Evolutionary conservation across 768 basidiomycete species (phyloP), one percentile per base, ranked within the genome.

Genomic region (Exidia glandulosa): DNA sequence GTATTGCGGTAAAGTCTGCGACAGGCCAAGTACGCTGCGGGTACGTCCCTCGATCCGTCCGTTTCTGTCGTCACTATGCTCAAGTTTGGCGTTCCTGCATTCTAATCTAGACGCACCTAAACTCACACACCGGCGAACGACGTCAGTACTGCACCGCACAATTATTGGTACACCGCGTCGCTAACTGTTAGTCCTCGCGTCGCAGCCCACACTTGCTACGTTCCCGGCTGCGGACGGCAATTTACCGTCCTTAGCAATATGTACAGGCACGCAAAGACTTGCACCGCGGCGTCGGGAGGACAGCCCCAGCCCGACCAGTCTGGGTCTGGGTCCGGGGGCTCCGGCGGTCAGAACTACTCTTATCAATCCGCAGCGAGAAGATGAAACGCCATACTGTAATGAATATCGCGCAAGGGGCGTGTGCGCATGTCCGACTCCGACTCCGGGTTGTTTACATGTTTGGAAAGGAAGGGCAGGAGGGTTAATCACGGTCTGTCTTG

Each of bases 191-290:
- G 5, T 5, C 9, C 16, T 23, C 41, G 1, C 6, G 10, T 36
- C 5, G 2, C 41, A 45, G 41, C 50, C 14, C 25, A 54, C 50
- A 31, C 50, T n/a, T 54, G 50, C 30, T 29, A 27, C 25, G 50
- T 54, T n/a, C 50, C 14, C 14, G 50, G 50, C 5, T 54, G 50
- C 30, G 50, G 50, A 13, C 25, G 50, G 16, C 50, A 54, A 27
- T 54, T 54, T 54, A 54, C 50, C 50, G 50, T 54, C 16, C 50
- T 54, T 12, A 54, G 50, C 50, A 54, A 54, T 25, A 54, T 54
- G 50, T 54, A 54, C 50, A n/a, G 50, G 27, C 50, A 54, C 30
- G 50, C 50, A 13, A 54, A 54, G 50, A 31, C 30, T n/a, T 54
- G 50, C 50, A 19, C 50, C 30, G 50, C 25, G 5, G 23, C 25